A percentile compares a stretch with the other conserved stretches of the same genome.
Evolutionary conservation across 106 monocot species (phyloP).

Genomic region (Dioscorea alata): DNA sequence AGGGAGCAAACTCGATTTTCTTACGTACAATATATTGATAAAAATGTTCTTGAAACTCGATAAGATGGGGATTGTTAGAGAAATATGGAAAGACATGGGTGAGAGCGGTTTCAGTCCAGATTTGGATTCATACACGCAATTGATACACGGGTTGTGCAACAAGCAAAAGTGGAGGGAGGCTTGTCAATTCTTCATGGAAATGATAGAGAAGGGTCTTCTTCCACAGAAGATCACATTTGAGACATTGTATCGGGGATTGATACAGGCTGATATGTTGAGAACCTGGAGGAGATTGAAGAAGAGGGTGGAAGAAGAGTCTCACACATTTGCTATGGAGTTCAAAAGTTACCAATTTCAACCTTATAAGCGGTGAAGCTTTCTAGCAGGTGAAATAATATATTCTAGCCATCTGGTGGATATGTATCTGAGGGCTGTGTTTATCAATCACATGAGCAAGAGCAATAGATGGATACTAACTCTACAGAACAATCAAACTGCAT

Average conservation of each 20-base stretch:
- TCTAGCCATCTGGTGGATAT: too few relatives aligned
- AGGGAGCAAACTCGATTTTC: slow-evolving; percentile 45
- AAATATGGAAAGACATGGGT: slow-evolving; percentile 82
- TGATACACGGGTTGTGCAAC: slow-evolving; percentile 78
- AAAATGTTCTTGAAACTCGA: slow-evolving; percentile 58
- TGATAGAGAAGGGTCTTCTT: slow-evolving; percentile 95
- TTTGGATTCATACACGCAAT: slow-evolving; percentile 74
- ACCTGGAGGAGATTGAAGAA: slow-evolving; percentile 95
- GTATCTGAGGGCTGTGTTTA: too few relatives aligned
- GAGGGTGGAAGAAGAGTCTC: slow-evolving; percentile 73
- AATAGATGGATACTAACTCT: too few relatives aligned
- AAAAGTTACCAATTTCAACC: slow-evolving; percentile 61
- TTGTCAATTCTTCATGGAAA: slow-evolving; percentile 89
- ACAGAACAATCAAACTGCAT: too few relatives aligned
- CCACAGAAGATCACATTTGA: slow-evolving; percentile 94
- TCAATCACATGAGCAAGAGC: too few relatives aligned
- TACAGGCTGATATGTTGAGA: slow-evolving; percentile 85
- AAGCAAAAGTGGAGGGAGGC: slow-evolving; percentile 80
- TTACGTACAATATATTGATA: slow-evolving; percentile 73
- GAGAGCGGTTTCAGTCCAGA: slow-evolving; percentile 65
- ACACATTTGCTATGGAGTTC: slow-evolving; percentile 77
- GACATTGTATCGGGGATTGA: slow-evolving; percentile 81
- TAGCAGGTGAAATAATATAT: not conserved
- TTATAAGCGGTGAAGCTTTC: slow-evolving; percentile 57
- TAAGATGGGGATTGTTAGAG: slow-evolving; percentile 31